Percentiles rank a stretch among this genome's conserved stretches.
phyloP scores from a whole-genome alignment of 208 protist genomes.

The Leishmania lainsoni region DNA sequence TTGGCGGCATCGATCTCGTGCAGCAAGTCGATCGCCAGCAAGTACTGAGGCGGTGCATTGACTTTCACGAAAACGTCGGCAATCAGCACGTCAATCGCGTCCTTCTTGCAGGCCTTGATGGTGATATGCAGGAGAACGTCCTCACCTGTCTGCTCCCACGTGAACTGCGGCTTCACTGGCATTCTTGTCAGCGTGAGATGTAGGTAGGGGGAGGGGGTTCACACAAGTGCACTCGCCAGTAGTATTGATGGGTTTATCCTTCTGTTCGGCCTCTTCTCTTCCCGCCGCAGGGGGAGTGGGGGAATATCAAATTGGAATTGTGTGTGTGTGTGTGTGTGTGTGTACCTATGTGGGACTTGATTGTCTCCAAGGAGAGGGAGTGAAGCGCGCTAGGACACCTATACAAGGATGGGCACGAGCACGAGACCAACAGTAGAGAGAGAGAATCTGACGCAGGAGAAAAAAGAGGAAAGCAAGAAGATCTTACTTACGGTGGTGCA shows the following conservation, averaged over 20 bases:
- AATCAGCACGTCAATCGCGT: slow-evolving; percentile 87
- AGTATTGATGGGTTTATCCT: neutral
- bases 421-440: neutral
- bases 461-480: neutral
- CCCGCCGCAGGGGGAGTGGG: neutral
- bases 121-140: slow-evolving; percentile 71
- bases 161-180: slow-evolving; percentile 83
- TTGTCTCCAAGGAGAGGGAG: neutral
- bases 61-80: slow-evolving; percentile 85
- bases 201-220: neutral
- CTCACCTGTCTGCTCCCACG: slow-evolving; percentile 87
- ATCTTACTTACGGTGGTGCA: neutral
- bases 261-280: neutral
- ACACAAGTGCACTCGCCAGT: neutral
- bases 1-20: slow-evolving; percentile 62
- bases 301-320: neutral
- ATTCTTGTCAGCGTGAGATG: slow-evolving; percentile 34
- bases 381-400: neutral
- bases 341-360: neutral
- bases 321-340: neutral
- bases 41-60: slow-evolving; percentile 83
- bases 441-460: neutral
- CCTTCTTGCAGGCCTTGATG: slow-evolving; percentile 82
- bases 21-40: slow-evolving; percentile 86
- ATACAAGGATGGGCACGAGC: neutral